Evolutionary conservation across 768 basidiomycete species (phyloP).

Genomic region (Boletus huronensis): DNA sequence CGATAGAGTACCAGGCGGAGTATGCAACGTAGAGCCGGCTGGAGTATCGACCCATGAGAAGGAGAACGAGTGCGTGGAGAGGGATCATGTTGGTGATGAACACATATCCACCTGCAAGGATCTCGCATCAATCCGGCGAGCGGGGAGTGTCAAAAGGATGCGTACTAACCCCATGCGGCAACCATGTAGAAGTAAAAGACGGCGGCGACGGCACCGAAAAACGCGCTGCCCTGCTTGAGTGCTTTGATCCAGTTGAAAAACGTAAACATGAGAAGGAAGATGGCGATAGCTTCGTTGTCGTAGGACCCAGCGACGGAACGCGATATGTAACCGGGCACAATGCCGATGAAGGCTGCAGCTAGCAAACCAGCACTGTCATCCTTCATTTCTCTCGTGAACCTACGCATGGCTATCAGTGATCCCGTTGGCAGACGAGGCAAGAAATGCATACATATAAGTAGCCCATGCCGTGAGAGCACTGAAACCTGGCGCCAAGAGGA

Average conservation of each 20-base stretch:
- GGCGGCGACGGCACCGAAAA: conserved; percentile 86
- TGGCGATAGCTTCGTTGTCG: conserved; percentile 99
- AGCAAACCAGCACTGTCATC: conserved; percentile 94
- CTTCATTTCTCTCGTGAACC: conserved; percentile 97
- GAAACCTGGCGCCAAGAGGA: conserved; percentile 94
- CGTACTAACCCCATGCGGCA: conserved; percentile 90
- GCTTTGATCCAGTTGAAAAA: conserved; percentile 98
- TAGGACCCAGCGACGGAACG: conserved; percentile 99
- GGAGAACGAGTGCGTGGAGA: conserved; percentile 88
- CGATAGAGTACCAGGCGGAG: conserved; percentile 97
- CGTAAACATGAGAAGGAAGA: conserved; percentile 99
- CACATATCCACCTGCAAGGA: conserved; percentile 78
- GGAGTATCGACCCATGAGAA: conserved; percentile 95
- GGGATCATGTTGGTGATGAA: conserved; percentile 99
- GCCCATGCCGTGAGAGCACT: conserved; percentile 96
- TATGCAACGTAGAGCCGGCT: conserved; percentile 91
- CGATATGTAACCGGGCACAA: conserved; percentile 97
- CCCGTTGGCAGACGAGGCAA: not conserved
- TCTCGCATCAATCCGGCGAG: conserved; percentile 7
- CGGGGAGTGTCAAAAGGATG: not conserved
- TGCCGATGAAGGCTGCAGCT: conserved; percentile 96
- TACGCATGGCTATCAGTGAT: conserved; percentile 27
- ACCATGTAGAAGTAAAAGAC: conserved; percentile 99
- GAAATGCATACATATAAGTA: conserved; percentile 76
- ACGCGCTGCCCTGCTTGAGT: conserved; percentile 87